These are phyloP conservation scores for Yamadazyma conglobata DNA, from an alignment of 1,139 yeast species.

Conservation along the genomic window DNA sequence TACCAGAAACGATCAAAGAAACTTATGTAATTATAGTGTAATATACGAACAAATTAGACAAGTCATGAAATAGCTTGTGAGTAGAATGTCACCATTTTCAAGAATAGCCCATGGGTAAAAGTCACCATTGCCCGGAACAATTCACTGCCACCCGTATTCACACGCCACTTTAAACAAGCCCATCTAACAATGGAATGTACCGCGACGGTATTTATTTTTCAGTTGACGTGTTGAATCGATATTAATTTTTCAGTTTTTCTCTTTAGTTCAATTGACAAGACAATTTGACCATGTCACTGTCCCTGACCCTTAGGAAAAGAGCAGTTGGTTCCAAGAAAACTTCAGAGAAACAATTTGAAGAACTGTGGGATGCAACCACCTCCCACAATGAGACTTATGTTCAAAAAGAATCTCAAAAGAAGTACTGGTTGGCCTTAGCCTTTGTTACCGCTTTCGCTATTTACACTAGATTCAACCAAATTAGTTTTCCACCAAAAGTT, in stretches of 20 bases:
- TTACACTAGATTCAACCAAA: conserved; percentile 63
- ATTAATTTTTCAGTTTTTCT: conserved; percentile 1
- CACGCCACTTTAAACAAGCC: too few relatives aligned
- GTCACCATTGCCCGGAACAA: too few relatives aligned
- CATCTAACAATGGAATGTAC: too few relatives aligned
- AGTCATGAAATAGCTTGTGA: too few relatives aligned
- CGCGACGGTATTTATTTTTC: too few relatives aligned
- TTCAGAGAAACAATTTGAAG: conserved; percentile 2
- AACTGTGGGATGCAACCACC: too few relatives aligned
- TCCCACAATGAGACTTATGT: conserved; percentile 8
- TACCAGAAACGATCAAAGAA: conserved; percentile 46
- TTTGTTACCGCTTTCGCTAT: conserved; percentile 65
- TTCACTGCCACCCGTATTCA: too few relatives aligned
- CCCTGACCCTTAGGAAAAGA: conserved; percentile 16
- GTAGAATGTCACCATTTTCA: too few relatives aligned
- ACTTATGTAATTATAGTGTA: conserved; percentile 15
- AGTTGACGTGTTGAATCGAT: conserved; percentile 6
- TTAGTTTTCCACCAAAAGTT: conserved; percentile 77
- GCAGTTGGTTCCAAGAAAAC: conserved; percentile 9
- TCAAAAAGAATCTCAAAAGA: conserved; percentile 24
- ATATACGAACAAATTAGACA: neutral
- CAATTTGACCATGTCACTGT: conserved; percentile 17
- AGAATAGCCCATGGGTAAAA: too few relatives aligned
- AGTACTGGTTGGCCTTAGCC: conserved; percentile 41
- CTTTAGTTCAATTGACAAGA: neutral